Percentiles rank a stretch among this genome's conserved stretches.
Conservation (phyloP, 257 asterid genomes). For the Coffea eugenioides region DNA sequence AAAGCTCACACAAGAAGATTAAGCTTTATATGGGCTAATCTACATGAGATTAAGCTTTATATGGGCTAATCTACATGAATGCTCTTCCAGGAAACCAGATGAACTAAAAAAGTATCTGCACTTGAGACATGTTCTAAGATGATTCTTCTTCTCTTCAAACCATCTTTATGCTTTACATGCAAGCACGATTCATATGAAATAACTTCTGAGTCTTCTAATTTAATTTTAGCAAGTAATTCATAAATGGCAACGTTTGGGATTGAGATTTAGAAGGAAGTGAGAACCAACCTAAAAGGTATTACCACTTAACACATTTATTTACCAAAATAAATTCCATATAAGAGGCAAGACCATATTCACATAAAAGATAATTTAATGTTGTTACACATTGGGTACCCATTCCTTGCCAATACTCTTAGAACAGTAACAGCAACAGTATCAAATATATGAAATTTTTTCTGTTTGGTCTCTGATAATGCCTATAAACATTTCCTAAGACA, state of each 20-base stretch:
- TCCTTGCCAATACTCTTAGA: background rate
- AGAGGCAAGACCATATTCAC: background rate
- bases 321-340: background rate
- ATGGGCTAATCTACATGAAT: background rate
- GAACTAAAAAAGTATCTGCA: no score
- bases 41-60: background rate
- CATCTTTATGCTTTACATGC: background rate
- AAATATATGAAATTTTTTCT: background rate
- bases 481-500: background rate
- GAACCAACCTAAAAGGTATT: background rate
- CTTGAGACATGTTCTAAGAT: background rate
- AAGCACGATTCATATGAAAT: background rate
- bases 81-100: no score
- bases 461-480: background rate
- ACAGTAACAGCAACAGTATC: background rate
- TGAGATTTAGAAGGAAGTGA: background rate
- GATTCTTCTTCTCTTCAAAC: background rate
- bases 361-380: background rate
- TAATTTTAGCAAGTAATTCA: background rate
- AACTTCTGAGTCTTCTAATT: background rate
- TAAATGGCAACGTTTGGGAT: background rate
- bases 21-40: background rate
- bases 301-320: background rate
- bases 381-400: background rate
- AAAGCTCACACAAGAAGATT: background rate